Base-by-base conservation (phyloP, 495 filamentous ascomycete genomes). In the Cercophora scortea region DNA sequence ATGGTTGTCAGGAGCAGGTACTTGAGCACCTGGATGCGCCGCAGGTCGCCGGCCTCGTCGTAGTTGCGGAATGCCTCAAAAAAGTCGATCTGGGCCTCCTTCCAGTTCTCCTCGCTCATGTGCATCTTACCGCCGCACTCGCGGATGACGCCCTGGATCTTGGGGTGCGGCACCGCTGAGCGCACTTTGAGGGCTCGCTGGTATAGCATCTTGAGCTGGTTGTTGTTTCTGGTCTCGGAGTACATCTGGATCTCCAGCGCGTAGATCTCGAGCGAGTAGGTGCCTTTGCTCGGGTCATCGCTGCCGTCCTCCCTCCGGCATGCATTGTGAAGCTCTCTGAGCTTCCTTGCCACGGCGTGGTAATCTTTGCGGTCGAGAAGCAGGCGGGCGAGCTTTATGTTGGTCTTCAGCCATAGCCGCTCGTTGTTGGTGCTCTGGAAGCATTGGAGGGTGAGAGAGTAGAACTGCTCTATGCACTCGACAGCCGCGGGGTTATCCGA, bases 71-170 rank as follows among this genome's bases (percentile, higher is more conserved):
- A 98, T 4, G 93, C 92, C 68, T 98, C 94, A 66, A 96, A 96
- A 71, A 98, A 98, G 68, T 96, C 94, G 57, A 83, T 91, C 64
- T 96, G 92, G 5, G 93, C 93, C 52, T 90, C 88, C 68, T 95
- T 88, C 93, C 93, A 98, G 68, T 96, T 96, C 72, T 97, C 93
- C 75, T 98, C 93, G 62, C 89, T 95, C 94, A 98, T 96, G 70
- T 98, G 91, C 93, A 98, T 98, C 75, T 98, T 98, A 54, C 93
- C 93, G 58, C 93, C 94, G 67, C 93, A 97, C 70, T 98, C 93
- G 47, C 94, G 87, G 63, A 98, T 97, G 64, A 97, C 89, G 34
- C 93, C 93, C 89, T 97, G 96, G 62, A 98, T 95, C 73, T 95
- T 95, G 47, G 93, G 93, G 69, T 98, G 93, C 10, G 93, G 91